Conservation (phyloP, 176 grass and related monocot species). For the Juncus effusus region DNA sequence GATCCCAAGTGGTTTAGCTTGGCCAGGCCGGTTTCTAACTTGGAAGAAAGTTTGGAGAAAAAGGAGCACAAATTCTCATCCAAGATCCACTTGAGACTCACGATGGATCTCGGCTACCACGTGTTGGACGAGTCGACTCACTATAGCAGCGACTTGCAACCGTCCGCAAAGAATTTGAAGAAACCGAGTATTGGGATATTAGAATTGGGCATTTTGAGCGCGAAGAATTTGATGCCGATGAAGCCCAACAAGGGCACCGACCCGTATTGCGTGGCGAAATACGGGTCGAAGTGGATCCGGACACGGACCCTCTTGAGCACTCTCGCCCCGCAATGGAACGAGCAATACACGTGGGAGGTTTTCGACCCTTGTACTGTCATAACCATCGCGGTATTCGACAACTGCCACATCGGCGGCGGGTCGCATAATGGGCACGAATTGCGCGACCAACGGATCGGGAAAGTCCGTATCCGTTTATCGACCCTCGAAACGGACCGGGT, state of each 20-base stretch:
- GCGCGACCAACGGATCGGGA: conserved; percentile 74
- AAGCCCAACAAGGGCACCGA: conserved; percentile 85
- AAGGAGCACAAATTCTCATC: conserved; percentile 77
- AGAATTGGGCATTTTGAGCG: conserved; percentile 74
- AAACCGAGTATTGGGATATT: conserved; percentile 84
- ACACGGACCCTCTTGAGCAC: conserved; percentile 77
- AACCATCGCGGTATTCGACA: conserved; percentile 82
- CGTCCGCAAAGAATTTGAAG: conserved; percentile 48
- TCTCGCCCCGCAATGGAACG: conserved; percentile 80
- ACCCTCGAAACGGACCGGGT: conserved; percentile 80
- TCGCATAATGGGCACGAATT: conserved; percentile 39
- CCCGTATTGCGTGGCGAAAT: conserved; percentile 88
- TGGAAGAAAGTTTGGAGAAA: conserved; percentile 55
- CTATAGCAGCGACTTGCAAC: conserved; percentile 94
- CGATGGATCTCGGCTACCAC: conserved; percentile 72
- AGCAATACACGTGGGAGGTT: conserved; percentile 98
- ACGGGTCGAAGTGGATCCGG: conserved; percentile 83
- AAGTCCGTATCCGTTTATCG: conserved; percentile 84
- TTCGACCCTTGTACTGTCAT: conserved; percentile 91
- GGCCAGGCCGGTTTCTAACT: conserved; percentile 21
- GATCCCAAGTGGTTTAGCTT: conserved; percentile 73
- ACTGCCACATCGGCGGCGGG: conserved; percentile 44
- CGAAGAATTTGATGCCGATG: conserved; percentile 72
- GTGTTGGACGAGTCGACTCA: conserved; percentile 92
- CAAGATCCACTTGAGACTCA: conserved; percentile 78